phyloP scores from a whole-genome alignment of 2,329 filamentous ascomycete species.

The Cadophora sp. region DNA sequence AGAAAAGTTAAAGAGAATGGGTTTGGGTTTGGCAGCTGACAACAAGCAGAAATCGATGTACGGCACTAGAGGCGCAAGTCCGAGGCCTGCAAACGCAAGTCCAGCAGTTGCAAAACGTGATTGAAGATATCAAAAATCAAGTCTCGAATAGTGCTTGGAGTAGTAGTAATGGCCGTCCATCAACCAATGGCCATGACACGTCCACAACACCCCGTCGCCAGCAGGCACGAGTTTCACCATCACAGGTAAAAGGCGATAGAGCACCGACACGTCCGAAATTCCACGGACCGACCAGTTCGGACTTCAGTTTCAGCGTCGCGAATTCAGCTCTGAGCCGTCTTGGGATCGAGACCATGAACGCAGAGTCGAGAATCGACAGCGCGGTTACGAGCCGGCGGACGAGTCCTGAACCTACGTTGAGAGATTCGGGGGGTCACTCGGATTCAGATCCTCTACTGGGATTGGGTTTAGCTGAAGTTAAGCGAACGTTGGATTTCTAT shows the following conservation, averaged over 20 bases:
- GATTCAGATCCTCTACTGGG: not conserved
- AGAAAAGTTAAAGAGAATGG: not conserved
- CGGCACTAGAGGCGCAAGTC: not conserved
- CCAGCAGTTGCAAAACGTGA: not conserved
- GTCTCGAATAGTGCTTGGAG: not conserved
- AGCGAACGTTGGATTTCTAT: not conserved
- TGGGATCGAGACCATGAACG: not conserved
- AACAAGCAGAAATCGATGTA: not conserved
- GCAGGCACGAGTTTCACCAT: not conserved
- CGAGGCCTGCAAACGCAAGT: not conserved
- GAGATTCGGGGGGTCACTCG: not conserved
- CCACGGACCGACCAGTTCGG: not conserved
- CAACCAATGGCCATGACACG: not conserved
- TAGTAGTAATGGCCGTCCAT: too few relatives aligned
- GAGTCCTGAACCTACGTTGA: not conserved
- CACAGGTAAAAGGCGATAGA: not conserved
- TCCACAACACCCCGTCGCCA: not conserved
- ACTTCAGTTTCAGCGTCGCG: not conserved
- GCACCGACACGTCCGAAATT: slow-evolving; percentile 6
- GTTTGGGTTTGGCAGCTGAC: not conserved
- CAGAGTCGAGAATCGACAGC: not conserved
- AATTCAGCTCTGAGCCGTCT: not conserved
- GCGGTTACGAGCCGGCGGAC: not conserved
- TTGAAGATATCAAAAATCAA: not conserved
- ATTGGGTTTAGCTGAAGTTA: not conserved